Evolutionary conservation across 371 early-diverging fungal genomes (phyloP).

Genomic region (Apophysomyces variabilis): DNA sequence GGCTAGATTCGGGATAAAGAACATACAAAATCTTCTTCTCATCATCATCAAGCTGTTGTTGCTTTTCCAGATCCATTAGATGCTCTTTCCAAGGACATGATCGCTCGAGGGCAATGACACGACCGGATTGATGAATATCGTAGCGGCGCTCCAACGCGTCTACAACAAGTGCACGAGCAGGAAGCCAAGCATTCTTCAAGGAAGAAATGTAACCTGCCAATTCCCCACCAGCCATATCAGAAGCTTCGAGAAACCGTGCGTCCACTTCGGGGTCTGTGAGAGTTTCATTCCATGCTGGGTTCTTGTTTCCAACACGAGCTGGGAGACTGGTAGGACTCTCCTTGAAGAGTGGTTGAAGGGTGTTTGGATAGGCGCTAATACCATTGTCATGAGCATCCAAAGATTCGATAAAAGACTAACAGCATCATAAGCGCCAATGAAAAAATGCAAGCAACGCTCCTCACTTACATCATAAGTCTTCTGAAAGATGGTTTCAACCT

Average conservation of each 20-base stretch:
- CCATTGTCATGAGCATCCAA: slow-evolving; percentile 91
- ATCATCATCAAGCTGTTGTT: slow-evolving; percentile 50
- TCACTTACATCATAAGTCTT: slow-evolving; percentile 78
- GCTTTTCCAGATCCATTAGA: slow-evolving; percentile 73
- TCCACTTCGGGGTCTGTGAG: slow-evolving; percentile 69
- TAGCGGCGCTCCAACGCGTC: slow-evolving; percentile 62
- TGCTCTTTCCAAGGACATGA: slow-evolving; percentile 95
- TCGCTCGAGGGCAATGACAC: slow-evolving; percentile 80
- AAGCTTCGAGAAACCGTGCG: slow-evolving; percentile 71
- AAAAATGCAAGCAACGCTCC: background rate
- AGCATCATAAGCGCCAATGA: background rate
- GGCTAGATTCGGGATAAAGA: slow-evolving; percentile 73
- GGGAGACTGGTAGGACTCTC: slow-evolving; percentile 81
- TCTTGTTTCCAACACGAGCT: slow-evolving; percentile 80
- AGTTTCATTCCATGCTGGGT: slow-evolving; percentile 92
- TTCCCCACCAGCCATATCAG: slow-evolving; percentile 79
- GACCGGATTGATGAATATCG: slow-evolving; percentile 75
- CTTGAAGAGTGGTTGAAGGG: slow-evolving; percentile 78
- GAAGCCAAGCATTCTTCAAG: slow-evolving; percentile 82
- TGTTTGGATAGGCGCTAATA: slow-evolving; percentile 81
- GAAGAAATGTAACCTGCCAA: slow-evolving; percentile 70
- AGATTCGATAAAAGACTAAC: slow-evolving; percentile 73
- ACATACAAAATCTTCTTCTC: slow-evolving; percentile 69
- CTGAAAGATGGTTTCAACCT: slow-evolving; percentile 69
- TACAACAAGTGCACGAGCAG: slow-evolving; percentile 86